Evolutionary conservation across 164 flowering plant genomes (phyloP), one percentile per base, ranked within the genome.

Genomic region (Echeveria elegans): DNA sequence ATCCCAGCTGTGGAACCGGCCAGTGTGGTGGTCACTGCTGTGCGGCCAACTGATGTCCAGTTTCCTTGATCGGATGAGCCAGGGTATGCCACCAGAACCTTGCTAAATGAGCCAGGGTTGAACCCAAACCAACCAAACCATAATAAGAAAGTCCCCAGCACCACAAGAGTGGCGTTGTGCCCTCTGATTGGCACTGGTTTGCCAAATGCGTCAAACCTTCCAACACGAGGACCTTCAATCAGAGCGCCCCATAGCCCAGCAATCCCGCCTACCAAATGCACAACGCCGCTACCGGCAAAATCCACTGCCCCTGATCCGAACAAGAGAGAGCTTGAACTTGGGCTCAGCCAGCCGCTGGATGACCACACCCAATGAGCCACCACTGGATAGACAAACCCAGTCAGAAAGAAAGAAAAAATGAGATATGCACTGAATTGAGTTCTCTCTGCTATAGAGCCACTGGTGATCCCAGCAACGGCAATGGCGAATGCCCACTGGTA

Each of bases 401-500:
- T 82, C 0, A 89, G 81, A 71, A 85, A 83, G 64, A 74, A 84
- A 0, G 89, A 86, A 80, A 75, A 89, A 1, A 84, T 64, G 0
- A 89, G 84, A 69, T 89, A 89, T 0, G 96, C 79, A 26, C 77
- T 74, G 73, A 88, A 88, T 32, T 88, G 96, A 21, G 96, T 88
- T 7, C 96, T 72, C 71, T 88, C 96, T 0, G 96, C 96, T 1
- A 88, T 82, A 12, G 96, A 88, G 23, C 96, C 96, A 34, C 96
- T 88, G 6, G 89, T 86, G 37, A 85, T 86, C 2, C 94, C 90
- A 0, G 90, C 88, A 3, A 81, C 96, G 0, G 92, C 96, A 2
- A 87, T 89, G 34, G 90, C 96, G 30, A 86, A 88, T 38, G 91
- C 91, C 91, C 88, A 85, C 19, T 88, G 90, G 67, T 80, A 87